These are phyloP conservation scores for Sclerotinia sclerotiorum DNA, from an alignment of 2,329 filamentous ascomycete genomes.

Conservation along the genomic window DNA sequence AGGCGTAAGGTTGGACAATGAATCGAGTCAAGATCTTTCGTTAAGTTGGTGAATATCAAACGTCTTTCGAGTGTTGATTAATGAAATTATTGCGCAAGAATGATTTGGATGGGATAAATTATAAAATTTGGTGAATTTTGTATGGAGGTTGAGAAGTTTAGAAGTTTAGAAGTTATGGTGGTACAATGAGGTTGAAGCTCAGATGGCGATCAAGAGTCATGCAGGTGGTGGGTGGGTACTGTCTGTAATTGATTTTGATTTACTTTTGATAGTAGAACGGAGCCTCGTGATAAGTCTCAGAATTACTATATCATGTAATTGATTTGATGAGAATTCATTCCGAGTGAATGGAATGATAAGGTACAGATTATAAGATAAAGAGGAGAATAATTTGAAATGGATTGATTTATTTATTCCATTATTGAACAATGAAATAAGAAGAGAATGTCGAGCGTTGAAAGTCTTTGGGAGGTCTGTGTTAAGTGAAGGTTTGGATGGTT, in stretches of 20 bases:
- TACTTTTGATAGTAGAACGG: background rate
- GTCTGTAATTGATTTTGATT: background rate
- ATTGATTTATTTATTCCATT: background rate
- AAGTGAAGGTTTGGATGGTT: background rate
- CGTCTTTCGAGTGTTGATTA: background rate
- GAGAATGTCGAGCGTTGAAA: background rate
- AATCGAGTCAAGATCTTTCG: background rate
- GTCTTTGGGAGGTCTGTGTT: background rate
- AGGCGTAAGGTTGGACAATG: slow-evolving; percentile 8
- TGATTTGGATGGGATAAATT: background rate
- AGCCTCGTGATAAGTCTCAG: slow-evolving; percentile 1
- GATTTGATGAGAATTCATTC: background rate
- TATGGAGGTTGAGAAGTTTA: background rate
- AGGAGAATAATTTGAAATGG: background rate
- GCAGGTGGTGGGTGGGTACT: background rate
- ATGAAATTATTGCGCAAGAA: background rate
- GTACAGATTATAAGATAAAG: background rate
- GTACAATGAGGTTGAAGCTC: slow-evolving; percentile 20
- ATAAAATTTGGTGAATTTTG: background rate
- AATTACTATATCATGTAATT: background rate
- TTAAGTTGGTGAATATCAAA: no score
- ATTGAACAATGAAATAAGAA: background rate
- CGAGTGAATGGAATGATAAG: background rate
- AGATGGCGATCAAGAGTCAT: slow-evolving; percentile 14
- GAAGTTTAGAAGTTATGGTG: background rate